A percentile compares a stretch with the other conserved stretches of the same genome.
Evolutionary conservation across 1,284 basidiomycete genomes (phyloP).

Genomic region (Fomes fomentarius): DNA sequence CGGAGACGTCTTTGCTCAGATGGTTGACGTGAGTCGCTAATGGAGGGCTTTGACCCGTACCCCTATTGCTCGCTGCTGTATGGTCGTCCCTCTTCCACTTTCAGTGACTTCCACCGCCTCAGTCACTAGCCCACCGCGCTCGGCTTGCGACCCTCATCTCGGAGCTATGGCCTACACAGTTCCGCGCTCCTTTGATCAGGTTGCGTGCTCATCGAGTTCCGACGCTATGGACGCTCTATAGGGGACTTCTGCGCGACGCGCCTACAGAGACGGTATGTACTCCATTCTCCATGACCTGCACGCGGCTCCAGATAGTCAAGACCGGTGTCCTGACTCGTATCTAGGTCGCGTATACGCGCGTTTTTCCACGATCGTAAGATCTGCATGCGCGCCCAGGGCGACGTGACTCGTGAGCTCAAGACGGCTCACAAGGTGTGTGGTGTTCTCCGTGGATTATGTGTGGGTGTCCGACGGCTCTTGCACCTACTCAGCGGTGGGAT

Average conservation of each 20-base stretch:
- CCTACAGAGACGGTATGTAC: slow-evolving; percentile 56
- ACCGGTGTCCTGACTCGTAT: neutral
- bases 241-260: slow-evolving; percentile 63
- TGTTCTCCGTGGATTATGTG: too few species aligned
- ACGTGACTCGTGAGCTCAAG: slow-evolving; percentile 34
- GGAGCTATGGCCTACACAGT: slow-evolving; percentile 57
- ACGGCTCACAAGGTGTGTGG: slow-evolving; percentile 37
- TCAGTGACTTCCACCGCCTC: slow-evolving; percentile 14
- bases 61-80: too few species aligned
- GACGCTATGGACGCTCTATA: slow-evolving; percentile 75
- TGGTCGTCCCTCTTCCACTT: too few species aligned
- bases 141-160: slow-evolving; percentile 57
- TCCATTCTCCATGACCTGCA: neutral
- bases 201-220: slow-evolving; percentile 77
- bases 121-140: slow-evolving; percentile 54
- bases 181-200: slow-evolving; percentile 68
- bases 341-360: slow-evolving; percentile 55
- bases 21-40: too few species aligned
- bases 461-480: too few species aligned
- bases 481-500: slow-evolving; percentile 57
- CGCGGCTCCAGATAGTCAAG: too few species aligned
- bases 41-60: too few species aligned
- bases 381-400: slow-evolving; percentile 35
- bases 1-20: too few species aligned
- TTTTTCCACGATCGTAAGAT: slow-evolving; percentile 57